Percentiles rank a stretch among this genome's conserved stretches.
Evolutionary conservation across 1,139 yeast genomes (phyloP).

Genomic region (Yamadazyma sp.): DNA sequence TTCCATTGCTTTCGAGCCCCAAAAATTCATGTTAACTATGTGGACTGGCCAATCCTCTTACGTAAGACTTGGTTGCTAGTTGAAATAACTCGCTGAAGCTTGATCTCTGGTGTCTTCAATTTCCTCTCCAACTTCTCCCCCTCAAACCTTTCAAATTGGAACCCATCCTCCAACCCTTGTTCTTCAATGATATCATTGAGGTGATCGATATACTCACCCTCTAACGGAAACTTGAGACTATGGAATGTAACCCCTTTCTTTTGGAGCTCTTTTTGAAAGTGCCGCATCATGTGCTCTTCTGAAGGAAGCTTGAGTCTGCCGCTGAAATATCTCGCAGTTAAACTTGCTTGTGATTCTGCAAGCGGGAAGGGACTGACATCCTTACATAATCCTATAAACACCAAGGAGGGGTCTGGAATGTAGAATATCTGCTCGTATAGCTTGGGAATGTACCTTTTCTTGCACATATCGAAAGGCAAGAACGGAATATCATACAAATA

Average conservation of each 20-base stretch:
- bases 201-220: slow-evolving; percentile 24
- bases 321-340: slow-evolving; percentile 41
- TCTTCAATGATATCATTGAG: slow-evolving; percentile 7
- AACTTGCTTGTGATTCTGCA: slow-evolving; percentile 46
- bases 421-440: slow-evolving; percentile 47
- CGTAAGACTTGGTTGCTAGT: not conserved
- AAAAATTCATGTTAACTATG: too few relatives aligned
- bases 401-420: slow-evolving; percentile 44
- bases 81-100: slow-evolving; percentile 10
- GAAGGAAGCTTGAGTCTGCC: slow-evolving; percentile 41
- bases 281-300: slow-evolving; percentile 27
- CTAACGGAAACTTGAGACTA: slow-evolving; percentile 28
- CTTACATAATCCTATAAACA: slow-evolving; percentile 38
- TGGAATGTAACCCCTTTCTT: slow-evolving; percentile 27
- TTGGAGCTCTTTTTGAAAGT: slow-evolving; percentile 20
- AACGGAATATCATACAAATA: slow-evolving; percentile 47
- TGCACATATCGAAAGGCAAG: slow-evolving; percentile 17
- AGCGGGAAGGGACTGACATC: slow-evolving; percentile 49
- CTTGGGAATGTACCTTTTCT: slow-evolving; percentile 23
- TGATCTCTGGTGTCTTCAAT: slow-evolving; percentile 7
- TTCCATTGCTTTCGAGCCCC: too few relatives aligned
- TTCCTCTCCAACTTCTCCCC: slow-evolving; percentile 12
- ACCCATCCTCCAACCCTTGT: slow-evolving; percentile 6
- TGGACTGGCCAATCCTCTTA: not conserved
- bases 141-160: slow-evolving; percentile 12